Evolutionary conservation across 371 early-diverging fungal species (phyloP), one percentile per base, ranked within the genome.

Genomic region (Mortierella polycephala): DNA sequence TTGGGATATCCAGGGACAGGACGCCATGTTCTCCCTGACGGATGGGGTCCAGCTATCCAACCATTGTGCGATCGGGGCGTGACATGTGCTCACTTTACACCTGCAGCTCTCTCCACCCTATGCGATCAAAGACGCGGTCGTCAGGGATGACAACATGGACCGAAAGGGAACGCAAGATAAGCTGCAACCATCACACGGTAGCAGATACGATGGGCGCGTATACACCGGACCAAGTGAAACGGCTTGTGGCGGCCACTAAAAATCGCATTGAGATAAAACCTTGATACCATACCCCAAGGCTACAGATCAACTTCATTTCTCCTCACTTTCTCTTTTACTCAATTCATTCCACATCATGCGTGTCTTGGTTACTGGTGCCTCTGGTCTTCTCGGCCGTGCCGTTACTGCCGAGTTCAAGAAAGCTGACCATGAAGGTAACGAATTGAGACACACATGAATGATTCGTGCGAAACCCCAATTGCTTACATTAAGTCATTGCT

Each of bases 351-450:
- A 18, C 30, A 57, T 2, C 47, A 87, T 84, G 90, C 87, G 84
- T 62, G 86, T 89, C 20, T 59, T 93, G 61, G 84, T 95, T 37
- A 94, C 94, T 56, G 95, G 95, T 66, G 94, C 93, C 51, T 92
- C 93, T 30, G 96, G 96, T 45, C 88, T 95, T 3, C 87, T 95
- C 39, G 96, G 96, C 18, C 89, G 96, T 56, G 89, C 91, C 30
- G 93, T 94, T 16, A 62, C 81, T 10, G 64, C 73, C 9, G 85
- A 86, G 54, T 87, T 92, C 60, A 71, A 85, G 64, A 63, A 81
- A 8, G 77, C 86, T 57, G 86, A 85, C 11, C 83, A 83, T 69
- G 77, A 85, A 74, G 88, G 90, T 89, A 75, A 68, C 37, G 39
- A 60, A 40, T 30, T 30, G 30, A 30, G 30, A 30, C 30, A 30